These are phyloP conservation scores for Nicotiana noctiflora DNA, from an alignment of 257 asterid species.

Conservation along the genomic window DNA sequence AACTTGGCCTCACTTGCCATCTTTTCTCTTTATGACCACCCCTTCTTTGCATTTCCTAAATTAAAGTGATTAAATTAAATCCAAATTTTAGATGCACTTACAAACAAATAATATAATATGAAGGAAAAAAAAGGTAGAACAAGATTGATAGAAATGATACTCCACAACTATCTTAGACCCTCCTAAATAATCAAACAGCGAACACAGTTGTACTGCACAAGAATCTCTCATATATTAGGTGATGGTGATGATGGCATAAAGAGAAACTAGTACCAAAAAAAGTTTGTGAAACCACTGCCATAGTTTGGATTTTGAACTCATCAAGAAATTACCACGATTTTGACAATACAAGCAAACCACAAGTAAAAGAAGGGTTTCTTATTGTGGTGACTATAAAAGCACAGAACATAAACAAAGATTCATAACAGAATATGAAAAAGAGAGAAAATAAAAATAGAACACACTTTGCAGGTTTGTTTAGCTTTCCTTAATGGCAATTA, in stretches of 20 bases:
- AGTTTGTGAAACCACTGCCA: neutral
- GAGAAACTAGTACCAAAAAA: neutral
- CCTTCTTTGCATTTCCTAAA: slow-evolving; percentile 36
- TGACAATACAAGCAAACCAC: neutral
- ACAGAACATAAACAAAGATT: neutral
- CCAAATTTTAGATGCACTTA: neutral
- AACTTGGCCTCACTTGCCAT: too few relatives aligned
- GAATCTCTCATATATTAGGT: neutral
- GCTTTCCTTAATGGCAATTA: neutral
- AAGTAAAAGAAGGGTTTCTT: neutral
- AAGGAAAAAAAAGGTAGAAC: neutral
- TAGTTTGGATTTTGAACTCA: neutral
- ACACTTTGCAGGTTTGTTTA: neutral
- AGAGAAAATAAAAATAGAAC: neutral
- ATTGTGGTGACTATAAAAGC: neutral
- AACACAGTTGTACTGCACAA: neutral
- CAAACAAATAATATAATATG: neutral
- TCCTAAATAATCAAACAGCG: neutral
- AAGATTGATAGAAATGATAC: neutral
- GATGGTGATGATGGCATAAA: neutral
- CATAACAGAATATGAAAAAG: neutral
- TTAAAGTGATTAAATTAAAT: neutral
- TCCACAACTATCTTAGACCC: slow-evolving; percentile 1
- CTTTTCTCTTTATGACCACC: slow-evolving; percentile 26
- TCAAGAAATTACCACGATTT: neutral